Evolutionary conservation across 164 flowering plant species (phyloP), one percentile per base, ranked within the genome.

Genomic region (Platanus orientalis): DNA sequence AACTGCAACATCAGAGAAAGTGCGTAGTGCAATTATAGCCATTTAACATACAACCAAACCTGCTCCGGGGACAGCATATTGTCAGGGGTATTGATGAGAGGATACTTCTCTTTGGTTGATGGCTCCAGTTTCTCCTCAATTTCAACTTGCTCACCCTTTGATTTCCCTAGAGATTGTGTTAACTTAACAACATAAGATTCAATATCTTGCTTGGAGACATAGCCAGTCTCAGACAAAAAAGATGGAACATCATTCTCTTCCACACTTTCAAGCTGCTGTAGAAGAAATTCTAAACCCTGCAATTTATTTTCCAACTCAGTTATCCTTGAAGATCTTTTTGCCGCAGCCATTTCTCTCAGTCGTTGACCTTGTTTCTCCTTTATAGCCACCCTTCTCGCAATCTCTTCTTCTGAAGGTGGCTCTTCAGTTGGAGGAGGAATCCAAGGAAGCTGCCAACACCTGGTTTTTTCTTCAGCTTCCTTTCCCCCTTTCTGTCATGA

Each of bases 391-490:
- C 87, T 95, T 71, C 97, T 84, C 17, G 99, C 96, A 61, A 89
- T 58, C 79, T 94, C 97, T 76, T 92, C 99, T 71, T 83, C 97
- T 16, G 99, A 90, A 54, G 96, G 93, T 51, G 75, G 80, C 66
- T 78, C 91, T 71, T 92, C 97, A 61, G 51, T 64, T 44, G 90
- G 92, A 55, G 86, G 84, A 10, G 97, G 97, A 55, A 84, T 65
- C 90, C 93, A 92, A 12, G 96, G 94, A 26, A 92, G 92, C 73
- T 95, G 99, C 99, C 99, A 95, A 72, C 78, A 78, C 72, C 87
- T 84, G 52, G 81, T 84, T 71, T 84, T 92, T 52, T 92, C 94
- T 71, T 88, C 92, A 57, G 96, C 85, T 76, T 88, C 90, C 71
- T 85, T 87, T 65, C 80, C 62, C 42, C 92, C 97, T 67, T 77